A percentile compares a stretch with the other conserved stretches of the same genome.
Conservation (phyloP, 2,329 filamentous ascomycete species). For the Epichloe gansuensis region DNA sequence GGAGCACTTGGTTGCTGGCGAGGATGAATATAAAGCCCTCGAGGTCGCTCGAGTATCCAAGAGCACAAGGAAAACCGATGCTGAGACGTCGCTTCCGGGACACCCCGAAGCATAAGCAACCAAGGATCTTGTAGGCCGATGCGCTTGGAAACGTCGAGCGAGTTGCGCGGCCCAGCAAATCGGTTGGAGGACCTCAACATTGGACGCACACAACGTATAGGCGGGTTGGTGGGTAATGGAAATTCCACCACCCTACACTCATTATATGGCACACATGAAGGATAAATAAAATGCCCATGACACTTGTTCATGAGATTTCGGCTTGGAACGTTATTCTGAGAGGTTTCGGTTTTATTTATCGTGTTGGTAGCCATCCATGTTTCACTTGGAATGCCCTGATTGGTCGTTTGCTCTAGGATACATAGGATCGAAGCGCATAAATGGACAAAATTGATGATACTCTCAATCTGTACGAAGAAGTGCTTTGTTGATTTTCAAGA, state of each 20-base stretch:
- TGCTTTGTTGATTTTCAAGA: neutral
- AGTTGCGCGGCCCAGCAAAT: slow-evolving; percentile 16
- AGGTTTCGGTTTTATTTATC: no score
- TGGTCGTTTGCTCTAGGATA: neutral
- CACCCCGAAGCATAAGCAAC: slow-evolving; percentile 7
- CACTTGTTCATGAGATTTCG: neutral
- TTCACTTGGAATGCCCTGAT: neutral
- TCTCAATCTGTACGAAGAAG: neutral
- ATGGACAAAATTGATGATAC: neutral
- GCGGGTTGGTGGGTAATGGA: slow-evolving; percentile 12
- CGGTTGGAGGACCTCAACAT: slow-evolving; percentile 23
- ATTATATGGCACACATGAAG: no score
- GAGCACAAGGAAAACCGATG: slow-evolving; percentile 2
- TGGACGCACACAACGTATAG: slow-evolving; percentile 18
- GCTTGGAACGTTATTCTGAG: no score
- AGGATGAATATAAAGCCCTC: slow-evolving; percentile 9
- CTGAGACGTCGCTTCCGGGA: neutral
- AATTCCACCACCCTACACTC: neutral
- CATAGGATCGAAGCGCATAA: neutral
- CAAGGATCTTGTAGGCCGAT: slow-evolving; percentile 16
- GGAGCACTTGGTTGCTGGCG: slow-evolving; percentile 18
- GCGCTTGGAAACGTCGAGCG: slow-evolving; percentile 16
- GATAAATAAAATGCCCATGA: no score
- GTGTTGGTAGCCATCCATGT: neutral
- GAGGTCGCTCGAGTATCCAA: slow-evolving; percentile 1